Percentiles rank a stretch among this genome's conserved stretches.
Conservation (phyloP, 768 basidiomycete genomes). For the Boletus patriciae region DNA sequence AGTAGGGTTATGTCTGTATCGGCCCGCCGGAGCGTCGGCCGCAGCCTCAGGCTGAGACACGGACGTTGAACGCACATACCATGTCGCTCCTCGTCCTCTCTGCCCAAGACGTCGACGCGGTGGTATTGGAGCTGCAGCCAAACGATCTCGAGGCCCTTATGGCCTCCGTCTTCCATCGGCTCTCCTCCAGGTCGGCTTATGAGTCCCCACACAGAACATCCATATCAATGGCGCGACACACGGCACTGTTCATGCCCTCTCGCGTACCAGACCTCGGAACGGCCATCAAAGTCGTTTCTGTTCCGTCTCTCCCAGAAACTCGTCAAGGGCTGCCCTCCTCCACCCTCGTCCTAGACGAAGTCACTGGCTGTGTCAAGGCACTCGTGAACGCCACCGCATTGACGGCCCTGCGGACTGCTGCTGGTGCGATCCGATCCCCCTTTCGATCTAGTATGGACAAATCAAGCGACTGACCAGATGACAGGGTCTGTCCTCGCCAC, state of each 20-base stretch:
- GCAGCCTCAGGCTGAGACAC: too few relatives aligned
- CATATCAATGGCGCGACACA: slow-evolving; percentile 54
- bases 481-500: slow-evolving; percentile 71
- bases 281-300: slow-evolving; percentile 77
- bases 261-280: slow-evolving; percentile 55
- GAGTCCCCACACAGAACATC: slow-evolving; percentile 57
- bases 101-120: slow-evolving; percentile 51
- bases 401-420: slow-evolving; percentile 82
- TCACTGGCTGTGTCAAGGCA: slow-evolving; percentile 65
- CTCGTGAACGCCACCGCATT: slow-evolving; percentile 75
- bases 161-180: slow-evolving; percentile 53
- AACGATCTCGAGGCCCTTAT: slow-evolving; percentile 53
- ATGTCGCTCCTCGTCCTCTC: slow-evolving; percentile 63
- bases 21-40: too few relatives aligned
- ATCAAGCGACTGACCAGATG: not conserved
- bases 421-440: slow-evolving; percentile 46
- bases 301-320: slow-evolving; percentile 50
- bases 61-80: not conserved
- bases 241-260: slow-evolving; percentile 82
- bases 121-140: slow-evolving; percentile 47
- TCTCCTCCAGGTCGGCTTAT: slow-evolving; percentile 36
- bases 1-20: too few relatives aligned
- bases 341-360: slow-evolving; percentile 74
- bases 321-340: slow-evolving; percentile 68
- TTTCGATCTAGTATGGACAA: not conserved